These are phyloP conservation scores for Aureobasidium lini DNA, from an alignment of 2,329 filamentous ascomycete genomes.

Conservation along the genomic window DNA sequence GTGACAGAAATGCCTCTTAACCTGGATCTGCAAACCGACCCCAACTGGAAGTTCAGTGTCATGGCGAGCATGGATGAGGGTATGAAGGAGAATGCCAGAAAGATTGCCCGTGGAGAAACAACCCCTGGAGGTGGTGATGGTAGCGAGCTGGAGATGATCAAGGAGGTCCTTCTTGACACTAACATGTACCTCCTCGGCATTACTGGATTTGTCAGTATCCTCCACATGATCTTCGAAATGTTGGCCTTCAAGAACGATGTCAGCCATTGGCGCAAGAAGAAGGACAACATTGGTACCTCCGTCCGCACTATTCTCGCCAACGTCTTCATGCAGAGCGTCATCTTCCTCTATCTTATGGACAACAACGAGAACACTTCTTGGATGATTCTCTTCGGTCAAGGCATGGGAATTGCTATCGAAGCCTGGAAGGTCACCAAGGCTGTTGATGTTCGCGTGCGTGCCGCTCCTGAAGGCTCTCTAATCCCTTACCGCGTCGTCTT, in stretches of 20 bases:
- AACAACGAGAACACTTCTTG: constrained; percentile 97
- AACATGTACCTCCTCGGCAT: constrained; percentile 84
- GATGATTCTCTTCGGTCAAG: constrained; percentile 97
- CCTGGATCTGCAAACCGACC: constrained; percentile 73
- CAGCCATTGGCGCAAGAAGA: constrained; percentile 97
- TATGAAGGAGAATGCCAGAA: constrained; percentile 72
- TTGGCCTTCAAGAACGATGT: constrained; percentile 97
- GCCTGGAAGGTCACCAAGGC: constrained; percentile 96
- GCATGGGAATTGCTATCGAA: constrained; percentile 69
- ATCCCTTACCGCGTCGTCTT: constrained; percentile 77
- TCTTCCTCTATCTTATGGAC: constrained; percentile 94
- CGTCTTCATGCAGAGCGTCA: constrained; percentile 92
- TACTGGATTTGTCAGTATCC: constrained; percentile 74
- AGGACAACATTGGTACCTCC: constrained; percentile 95
- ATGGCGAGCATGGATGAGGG: constrained; percentile 80
- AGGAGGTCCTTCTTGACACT: constrained; percentile 87
- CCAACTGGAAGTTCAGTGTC: constrained; percentile 82
- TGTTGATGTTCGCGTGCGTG: constrained; percentile 76
- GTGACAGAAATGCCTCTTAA: constrained; percentile 74
- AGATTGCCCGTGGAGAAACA: constrained; percentile 65
- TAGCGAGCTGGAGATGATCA: constrained; percentile 92
- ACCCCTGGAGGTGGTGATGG: constrained; percentile 77
- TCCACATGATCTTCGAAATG: constrained; percentile 92
- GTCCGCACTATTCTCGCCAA: constrained; percentile 94
- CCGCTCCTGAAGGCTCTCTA: constrained; percentile 57